Evolutionary conservation across 768 basidiomycete species (phyloP), one percentile per base, ranked within the genome.

Genomic region (Amanita pallidorosea): DNA sequence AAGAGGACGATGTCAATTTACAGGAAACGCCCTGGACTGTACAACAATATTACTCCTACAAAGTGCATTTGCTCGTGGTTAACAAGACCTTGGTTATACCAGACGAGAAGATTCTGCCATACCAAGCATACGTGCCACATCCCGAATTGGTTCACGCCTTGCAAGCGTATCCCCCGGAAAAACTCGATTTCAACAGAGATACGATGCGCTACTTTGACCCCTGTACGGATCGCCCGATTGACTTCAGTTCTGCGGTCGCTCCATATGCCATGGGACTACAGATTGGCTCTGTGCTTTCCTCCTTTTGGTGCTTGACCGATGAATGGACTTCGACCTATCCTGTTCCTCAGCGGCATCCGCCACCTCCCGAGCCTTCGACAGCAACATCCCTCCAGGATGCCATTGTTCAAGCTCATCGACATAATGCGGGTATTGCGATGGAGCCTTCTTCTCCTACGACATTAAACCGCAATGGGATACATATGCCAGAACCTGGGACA

Each of bases 201-300:
- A 57, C 55, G 1, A 64, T 79, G 8, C 60, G 71, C 3, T 53
- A 58, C 4, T 86, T 86, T 62, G 72, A 83, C 54, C 83, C 82
- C 6, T 70, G 69, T 51, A 67, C 72, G 6, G 55, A 52, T 7
- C 56, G 49, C 1, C 49, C 56, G 1, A 60, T 67, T 2, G 57
- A 62, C 18, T 85, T 84, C 52, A 63, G 65, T 4, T 71, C 76
- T 1, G 78, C 83, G 6, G 72, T 77, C 6, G 73, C 79, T 1
- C 76, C 88, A 1, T 86, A 76, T 58, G 81, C 81, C 1, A 65
- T 85, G 13, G 88, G 86, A 4, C 65, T 89, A 9, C 82, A 91
- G 59, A 83, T 85, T 27, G 84, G 80, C 0, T 73, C 81, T 0
- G 70, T 72, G 35, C 57, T 90, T 4, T 77, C 81, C 35, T 68